Base-by-base conservation (phyloP, 768 basidiomycete species). In the Lyophyllum atratum region DNA sequence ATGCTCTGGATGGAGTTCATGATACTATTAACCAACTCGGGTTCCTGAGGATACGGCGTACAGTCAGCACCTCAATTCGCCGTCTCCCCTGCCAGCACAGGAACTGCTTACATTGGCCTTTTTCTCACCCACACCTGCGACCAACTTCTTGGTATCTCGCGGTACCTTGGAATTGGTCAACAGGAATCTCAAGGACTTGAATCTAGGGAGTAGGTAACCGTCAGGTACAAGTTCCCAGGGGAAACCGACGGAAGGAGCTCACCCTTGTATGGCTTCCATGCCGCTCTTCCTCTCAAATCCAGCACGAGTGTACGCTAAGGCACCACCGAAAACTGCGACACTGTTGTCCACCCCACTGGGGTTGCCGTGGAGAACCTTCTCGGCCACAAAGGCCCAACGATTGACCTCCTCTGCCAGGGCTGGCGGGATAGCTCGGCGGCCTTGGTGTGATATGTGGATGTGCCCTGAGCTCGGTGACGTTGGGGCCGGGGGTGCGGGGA, bases 331-430 rank as follows among this genome's bases (percentile, higher is more conserved):
- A 0, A 94, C 90, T 15, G 92, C 83, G 33, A 98, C 93, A 19
- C 95, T 91, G 71, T 99, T 98, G 70, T 99, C 97, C 22, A 99
- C 91, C 9, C 97, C 97, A 64, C 93, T 96, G 2, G 97, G 97
- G 66, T 91, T 98, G 0, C 97, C 97, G 69, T 99, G 97, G 49
- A 98, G 75, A 40, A 99, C 89, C 73, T 98, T 98, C 76, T 99
- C 97, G 11, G 89, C 83, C 50, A 98, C 77, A 73, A 97, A 98
- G 19, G 97, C 94, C 87, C 94, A 98, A 46, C 81, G 79, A 72
- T 99, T 98, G 62, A 95, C 87, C 60, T 87, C 79, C 61, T 95
- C 89, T 4, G 93, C 91, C 28, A 86, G 74, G 11, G 72, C 68
- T 34, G 75, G 77, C 19, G 89, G 76, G 62, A 94, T 78, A 54